phyloP scores from a whole-genome alignment of 345 rosid genomes.

The Lepidium sativum region DNA sequence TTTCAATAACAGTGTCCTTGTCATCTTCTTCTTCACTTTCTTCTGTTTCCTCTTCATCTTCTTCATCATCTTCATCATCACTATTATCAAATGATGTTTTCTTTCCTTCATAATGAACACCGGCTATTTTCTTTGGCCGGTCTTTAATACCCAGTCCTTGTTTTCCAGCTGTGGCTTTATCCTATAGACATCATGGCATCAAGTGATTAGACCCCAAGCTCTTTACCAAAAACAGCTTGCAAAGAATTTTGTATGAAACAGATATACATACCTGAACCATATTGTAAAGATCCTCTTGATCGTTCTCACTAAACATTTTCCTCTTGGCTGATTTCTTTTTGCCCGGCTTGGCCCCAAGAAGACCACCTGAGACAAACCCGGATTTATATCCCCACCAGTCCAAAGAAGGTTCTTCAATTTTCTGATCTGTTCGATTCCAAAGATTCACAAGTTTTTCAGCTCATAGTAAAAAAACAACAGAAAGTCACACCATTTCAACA shows the following conservation, averaged over 20 bases:
- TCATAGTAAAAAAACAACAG: background rate
- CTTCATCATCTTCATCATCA: constrained; percentile 38
- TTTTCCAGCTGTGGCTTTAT: constrained; percentile 86
- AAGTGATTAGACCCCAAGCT: background rate
- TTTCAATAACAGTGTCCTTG: background rate
- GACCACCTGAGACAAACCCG: constrained; percentile 91
- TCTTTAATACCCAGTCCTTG: constrained; percentile 90
- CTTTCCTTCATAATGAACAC: constrained; percentile 69
- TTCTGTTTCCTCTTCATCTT: constrained; percentile 26
- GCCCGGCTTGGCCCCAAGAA: constrained; percentile 63
- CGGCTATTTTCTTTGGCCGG: constrained; percentile 73
- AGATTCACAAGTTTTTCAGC: background rate
- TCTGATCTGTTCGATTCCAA: constrained; percentile 34
- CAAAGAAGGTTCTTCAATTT: constrained; percentile 34
- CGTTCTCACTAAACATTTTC: constrained; percentile 69
- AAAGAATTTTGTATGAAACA: background rate
- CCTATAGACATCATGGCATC: constrained; percentile 33
- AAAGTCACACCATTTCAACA: background rate
- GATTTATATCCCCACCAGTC: constrained; percentile 93
- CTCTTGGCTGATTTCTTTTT: constrained; percentile 51
- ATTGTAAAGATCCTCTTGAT: constrained; percentile 96
- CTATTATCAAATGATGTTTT: constrained; percentile 57
- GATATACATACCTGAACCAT: constrained; percentile 62
- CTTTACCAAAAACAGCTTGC: background rate
- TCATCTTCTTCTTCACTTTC: constrained; percentile 2